Evolutionary conservation across 1,284 basidiomycete genomes (phyloP).

Genomic region (Marasmius oreades): DNA sequence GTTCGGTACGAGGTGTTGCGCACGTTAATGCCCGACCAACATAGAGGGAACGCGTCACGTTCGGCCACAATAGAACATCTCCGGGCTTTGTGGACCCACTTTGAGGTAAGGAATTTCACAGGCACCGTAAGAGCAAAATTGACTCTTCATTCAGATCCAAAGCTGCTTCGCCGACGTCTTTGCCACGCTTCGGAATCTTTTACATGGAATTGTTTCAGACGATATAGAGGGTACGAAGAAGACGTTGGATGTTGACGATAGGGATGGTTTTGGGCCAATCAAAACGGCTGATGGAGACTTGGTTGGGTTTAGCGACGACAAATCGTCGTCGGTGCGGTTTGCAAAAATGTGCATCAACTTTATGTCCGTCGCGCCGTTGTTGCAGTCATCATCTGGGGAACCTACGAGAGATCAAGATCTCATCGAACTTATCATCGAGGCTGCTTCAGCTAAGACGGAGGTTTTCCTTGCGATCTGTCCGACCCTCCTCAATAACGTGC

Average conservation of each 20-base stretch:
- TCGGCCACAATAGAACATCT: slow-evolving; percentile 36
- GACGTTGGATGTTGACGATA: slow-evolving; percentile 14
- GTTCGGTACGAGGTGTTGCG: slow-evolving; percentile 54
- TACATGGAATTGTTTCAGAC: slow-evolving; percentile 27
- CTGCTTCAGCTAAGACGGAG: slow-evolving; percentile 37
- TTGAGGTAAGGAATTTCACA: slow-evolving; percentile 48
- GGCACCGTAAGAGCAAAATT: neutral
- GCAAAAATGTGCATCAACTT: slow-evolving; percentile 50
- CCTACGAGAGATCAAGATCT: slow-evolving; percentile 64
- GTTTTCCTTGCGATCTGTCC: slow-evolving; percentile 58
- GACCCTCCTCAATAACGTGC: slow-evolving; percentile 54
- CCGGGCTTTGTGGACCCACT: slow-evolving; percentile 54
- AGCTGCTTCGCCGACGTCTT: slow-evolving; percentile 42
- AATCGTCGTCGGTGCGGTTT: slow-evolving; percentile 26
- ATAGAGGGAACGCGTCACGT: slow-evolving; percentile 11
- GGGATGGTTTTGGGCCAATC: slow-evolving; percentile 11
- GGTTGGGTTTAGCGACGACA: slow-evolving; percentile 26
- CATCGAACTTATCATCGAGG: slow-evolving; percentile 52
- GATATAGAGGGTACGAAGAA: neutral
- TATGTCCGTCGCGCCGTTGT: slow-evolving; percentile 52
- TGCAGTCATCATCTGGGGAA: slow-evolving; percentile 55
- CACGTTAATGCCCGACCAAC: slow-evolving; percentile 25
- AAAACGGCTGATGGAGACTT: slow-evolving; percentile 28
- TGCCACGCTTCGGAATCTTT: slow-evolving; percentile 33
- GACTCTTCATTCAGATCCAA: slow-evolving; percentile 43